Conservation (phyloP, 805 yeast genomes). For the Yamadazyma tumulicola region DNA sequence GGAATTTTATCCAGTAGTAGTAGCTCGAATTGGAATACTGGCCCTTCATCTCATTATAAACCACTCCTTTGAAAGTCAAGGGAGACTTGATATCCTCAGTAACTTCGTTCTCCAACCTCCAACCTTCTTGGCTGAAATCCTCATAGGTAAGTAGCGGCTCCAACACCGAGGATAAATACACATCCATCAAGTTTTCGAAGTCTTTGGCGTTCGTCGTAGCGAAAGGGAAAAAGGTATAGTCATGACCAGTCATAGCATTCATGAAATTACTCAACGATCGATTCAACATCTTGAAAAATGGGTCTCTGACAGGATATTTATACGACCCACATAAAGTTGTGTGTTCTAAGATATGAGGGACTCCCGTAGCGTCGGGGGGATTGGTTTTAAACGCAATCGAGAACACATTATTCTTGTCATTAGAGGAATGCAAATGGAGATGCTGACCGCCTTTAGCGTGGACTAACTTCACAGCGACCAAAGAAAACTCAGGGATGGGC, state of each 20-base stretch:
- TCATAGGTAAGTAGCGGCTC: conserved; percentile 73
- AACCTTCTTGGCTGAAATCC: conserved; percentile 94
- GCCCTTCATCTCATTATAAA: conserved; percentile 98
- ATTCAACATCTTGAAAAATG: conserved; percentile 95
- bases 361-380: conserved; percentile 93
- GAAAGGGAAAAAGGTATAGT: conserved; percentile 93
- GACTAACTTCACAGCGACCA: conserved; percentile 69
- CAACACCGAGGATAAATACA: conserved; percentile 83
- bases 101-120: conserved; percentile 83
- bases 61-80: conserved; percentile 86
- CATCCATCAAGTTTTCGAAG: conserved; percentile 77
- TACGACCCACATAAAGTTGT: conserved; percentile 93
- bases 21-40: conserved; percentile 88
- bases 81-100: conserved; percentile 57
- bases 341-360: conserved; percentile 94
- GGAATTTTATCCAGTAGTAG: conserved; percentile 78
- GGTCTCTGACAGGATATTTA: conserved; percentile 92
- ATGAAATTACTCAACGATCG: conserved; percentile 92
- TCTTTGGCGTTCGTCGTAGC: conserved; percentile 88
- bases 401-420: conserved; percentile 84
- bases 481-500: conserved; percentile 76
- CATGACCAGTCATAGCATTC: conserved; percentile 99
- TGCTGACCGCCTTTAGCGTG: conserved; percentile 74
- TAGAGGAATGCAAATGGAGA: conserved; percentile 75
- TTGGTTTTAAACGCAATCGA: conserved; percentile 88